A percentile compares a stretch with the other conserved stretches of the same genome.
Conservation (phyloP, 2,329 filamentous ascomycete genomes). For the Fonsecaea multimorphosa region DNA sequence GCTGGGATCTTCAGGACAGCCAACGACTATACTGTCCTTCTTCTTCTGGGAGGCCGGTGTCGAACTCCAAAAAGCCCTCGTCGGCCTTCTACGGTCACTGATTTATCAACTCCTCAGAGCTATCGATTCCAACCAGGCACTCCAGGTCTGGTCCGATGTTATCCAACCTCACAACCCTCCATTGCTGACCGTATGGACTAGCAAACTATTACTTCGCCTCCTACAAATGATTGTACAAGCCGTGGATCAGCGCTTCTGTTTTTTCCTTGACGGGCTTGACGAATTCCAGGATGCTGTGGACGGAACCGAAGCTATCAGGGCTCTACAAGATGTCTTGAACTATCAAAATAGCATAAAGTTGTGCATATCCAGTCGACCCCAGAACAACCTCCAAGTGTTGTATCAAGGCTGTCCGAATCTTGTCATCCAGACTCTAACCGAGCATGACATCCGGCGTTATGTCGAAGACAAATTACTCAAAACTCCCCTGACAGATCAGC, state of each 20-base stretch:
- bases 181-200: neutral
- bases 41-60: conserved; percentile 19
- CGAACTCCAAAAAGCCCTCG: conserved; percentile 10
- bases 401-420: neutral
- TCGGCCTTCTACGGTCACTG: conserved; percentile 11
- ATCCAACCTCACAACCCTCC: neutral
- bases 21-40: neutral
- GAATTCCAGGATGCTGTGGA: conserved; percentile 10
- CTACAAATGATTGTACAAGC: neutral
- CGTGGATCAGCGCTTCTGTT: neutral
- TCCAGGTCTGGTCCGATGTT: neutral
- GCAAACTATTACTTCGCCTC: conserved; percentile 6
- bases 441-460: neutral
- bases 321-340: neutral
- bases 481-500: neutral
- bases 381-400: neutral
- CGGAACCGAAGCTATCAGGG: neutral
- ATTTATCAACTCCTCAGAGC: conserved; percentile 4
- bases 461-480: conserved; percentile 6
- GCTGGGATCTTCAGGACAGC: neutral
- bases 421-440: conserved; percentile 8
- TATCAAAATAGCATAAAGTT: neutral
- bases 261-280: conserved; percentile 19
- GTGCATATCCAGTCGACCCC: neutral
- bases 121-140: neutral